A percentile compares a stretch with the other conserved stretches of the same genome.
Evolutionary conservation across 768 basidiomycete genomes (phyloP).

Genomic region (Leccinum arenicola): DNA sequence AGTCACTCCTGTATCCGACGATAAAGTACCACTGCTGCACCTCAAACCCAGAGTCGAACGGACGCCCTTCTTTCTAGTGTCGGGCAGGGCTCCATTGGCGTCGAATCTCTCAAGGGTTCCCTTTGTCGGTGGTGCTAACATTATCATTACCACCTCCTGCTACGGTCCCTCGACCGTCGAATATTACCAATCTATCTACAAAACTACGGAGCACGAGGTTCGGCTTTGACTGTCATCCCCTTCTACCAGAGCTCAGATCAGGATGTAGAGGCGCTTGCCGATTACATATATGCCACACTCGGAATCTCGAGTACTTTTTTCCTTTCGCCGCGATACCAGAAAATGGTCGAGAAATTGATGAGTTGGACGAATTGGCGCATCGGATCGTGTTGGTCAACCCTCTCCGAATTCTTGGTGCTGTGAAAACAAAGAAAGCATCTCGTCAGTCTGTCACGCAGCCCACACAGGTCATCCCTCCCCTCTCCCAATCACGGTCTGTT

Average conservation of each 20-base stretch:
- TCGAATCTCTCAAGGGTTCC: constrained; percentile 90
- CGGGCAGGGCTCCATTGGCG: constrained; percentile 96
- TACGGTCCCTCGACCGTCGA: constrained; percentile 95
- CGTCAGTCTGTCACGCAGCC: too few relatives aligned
- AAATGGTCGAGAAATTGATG: constrained; percentile 97
- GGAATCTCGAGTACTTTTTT: constrained; percentile 96
- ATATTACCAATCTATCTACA: constrained; percentile 98
- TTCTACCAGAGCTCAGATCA: constrained; percentile 99
- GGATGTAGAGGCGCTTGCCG: constrained; percentile 64
- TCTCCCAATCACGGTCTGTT: too few relatives aligned
- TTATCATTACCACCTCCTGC: constrained; percentile 96
- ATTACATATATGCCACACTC: constrained; percentile 95
- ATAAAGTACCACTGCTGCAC: constrained; percentile 92
- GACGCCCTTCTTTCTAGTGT: constrained; percentile 95
- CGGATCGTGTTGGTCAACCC: constrained; percentile 98
- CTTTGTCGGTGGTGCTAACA: constrained; percentile 96
- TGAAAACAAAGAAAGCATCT: too few relatives aligned
- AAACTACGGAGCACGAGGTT: constrained; percentile 91
- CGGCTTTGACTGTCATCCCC: constrained; percentile 95
- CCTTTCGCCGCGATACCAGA: constrained; percentile 99
- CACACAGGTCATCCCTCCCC: too few relatives aligned
- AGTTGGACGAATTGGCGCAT: constrained; percentile 95
- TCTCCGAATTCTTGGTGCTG: too few relatives aligned
- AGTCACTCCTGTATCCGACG: constrained; percentile 67
- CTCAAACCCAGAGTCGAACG: constrained; percentile 88